phyloP scores from a whole-genome alignment of 129 eudicot genomes.

The Saussurea involucrata region DNA sequence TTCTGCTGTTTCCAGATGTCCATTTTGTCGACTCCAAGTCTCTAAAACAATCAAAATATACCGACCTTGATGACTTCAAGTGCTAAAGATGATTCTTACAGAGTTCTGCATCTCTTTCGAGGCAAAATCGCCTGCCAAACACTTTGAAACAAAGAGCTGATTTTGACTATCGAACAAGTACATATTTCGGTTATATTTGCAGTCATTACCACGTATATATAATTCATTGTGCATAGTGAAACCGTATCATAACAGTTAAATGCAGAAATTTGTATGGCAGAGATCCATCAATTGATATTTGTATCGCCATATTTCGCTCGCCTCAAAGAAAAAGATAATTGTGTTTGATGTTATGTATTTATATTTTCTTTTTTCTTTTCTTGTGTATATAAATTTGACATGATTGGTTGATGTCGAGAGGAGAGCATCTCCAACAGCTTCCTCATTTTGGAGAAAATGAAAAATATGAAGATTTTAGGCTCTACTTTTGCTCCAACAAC shows the following conservation, averaged over 20 bases:
- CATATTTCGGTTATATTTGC: slow-evolving; percentile 9
- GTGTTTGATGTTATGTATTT: no score
- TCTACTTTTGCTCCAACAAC: no score
- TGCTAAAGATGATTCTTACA: not conserved
- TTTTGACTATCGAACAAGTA: slow-evolving; percentile 9
- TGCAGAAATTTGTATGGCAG: slow-evolving; percentile 12
- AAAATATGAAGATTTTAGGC: no score
- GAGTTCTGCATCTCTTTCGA: not conserved
- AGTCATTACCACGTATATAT: slow-evolving; percentile 8
- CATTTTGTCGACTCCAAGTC: slow-evolving; percentile 92
- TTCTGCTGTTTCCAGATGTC: slow-evolving; percentile 92
- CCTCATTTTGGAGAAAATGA: no score
- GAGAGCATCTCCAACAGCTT: no score
- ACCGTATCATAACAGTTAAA: slow-evolving; percentile 2
- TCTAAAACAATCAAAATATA: slow-evolving; percentile 66
- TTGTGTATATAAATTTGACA: no score
- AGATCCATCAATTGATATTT: not conserved
- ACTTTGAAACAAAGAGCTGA: not conserved
- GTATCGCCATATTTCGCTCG: no score
- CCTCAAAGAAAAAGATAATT: no score
- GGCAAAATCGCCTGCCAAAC: not conserved
- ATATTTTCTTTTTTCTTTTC: no score
- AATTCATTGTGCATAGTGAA: slow-evolving; percentile 11
- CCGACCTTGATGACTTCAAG: slow-evolving; percentile 57
- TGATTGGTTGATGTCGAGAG: no score